phyloP scores from a whole-genome alignment of 805 yeast species.

The Tetrapisispora arboricola region DNA sequence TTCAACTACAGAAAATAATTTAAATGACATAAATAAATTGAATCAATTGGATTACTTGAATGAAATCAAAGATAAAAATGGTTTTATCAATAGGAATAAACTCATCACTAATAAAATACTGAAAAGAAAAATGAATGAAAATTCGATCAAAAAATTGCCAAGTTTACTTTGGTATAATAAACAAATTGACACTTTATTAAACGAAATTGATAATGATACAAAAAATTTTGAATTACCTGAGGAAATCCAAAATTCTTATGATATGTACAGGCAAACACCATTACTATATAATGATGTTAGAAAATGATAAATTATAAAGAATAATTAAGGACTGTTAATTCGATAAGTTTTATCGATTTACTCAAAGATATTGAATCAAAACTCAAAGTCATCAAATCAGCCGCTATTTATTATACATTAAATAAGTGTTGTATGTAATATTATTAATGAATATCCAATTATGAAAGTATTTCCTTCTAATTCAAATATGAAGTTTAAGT shows the following conservation, averaged over 20 bases:
- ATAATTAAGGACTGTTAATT: no score
- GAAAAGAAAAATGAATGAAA: slow-evolving; percentile 1
- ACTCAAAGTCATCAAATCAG: not conserved
- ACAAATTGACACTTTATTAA: slow-evolving; percentile 11
- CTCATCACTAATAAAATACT: not conserved
- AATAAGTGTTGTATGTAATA: not conserved
- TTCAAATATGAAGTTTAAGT: not conserved
- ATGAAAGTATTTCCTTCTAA: not conserved
- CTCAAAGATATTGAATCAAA: not conserved
- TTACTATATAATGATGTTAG: slow-evolving; percentile 20
- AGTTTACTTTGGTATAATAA: slow-evolving; percentile 23
- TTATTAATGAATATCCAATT: not conserved
- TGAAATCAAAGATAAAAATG: not conserved
- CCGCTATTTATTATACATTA: no score
- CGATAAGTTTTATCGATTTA: no score
- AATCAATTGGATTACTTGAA: not conserved
- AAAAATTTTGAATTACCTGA: slow-evolving; percentile 16
- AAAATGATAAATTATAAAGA: not conserved
- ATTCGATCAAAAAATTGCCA: slow-evolving; percentile 8
- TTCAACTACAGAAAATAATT: not conserved
- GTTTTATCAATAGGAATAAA: not conserved
- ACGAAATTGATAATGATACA: not conserved
- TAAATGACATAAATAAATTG: not conserved
- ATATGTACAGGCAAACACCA: slow-evolving; percentile 21
- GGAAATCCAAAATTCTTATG: slow-evolving; percentile 20